phyloP scores from a whole-genome alignment of 169 alveolate genomes.

The Plasmodium coatneyi region DNA sequence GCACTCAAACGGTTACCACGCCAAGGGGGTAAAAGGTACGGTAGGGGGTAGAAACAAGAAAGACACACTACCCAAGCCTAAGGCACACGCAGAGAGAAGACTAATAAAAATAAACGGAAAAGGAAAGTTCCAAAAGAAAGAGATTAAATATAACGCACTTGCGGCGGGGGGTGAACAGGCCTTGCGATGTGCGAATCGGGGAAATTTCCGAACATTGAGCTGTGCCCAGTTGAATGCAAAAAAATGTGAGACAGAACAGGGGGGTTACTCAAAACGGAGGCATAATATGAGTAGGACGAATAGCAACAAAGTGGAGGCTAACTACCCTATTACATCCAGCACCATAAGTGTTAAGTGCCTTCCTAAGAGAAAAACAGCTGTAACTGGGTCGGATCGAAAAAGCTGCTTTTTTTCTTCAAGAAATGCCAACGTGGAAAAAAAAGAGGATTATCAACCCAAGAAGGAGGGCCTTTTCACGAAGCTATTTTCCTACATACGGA shows the following conservation, averaged over 20 bases:
- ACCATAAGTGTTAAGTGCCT: constrained; percentile 1
- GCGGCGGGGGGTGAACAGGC: neutral
- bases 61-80: neutral
- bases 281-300: neutral
- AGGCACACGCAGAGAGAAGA: neutral
- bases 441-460: neutral
- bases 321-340: neutral
- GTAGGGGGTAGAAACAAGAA: neutral
- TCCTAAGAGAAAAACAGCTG: neutral
- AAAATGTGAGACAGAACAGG: neutral
- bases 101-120: neutral
- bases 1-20: neutral
- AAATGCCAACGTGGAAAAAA: neutral
- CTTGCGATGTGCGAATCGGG: neutral
- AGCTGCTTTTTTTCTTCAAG: constrained; percentile 5
- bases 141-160: neutral
- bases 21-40: neutral
- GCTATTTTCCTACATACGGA: constrained; percentile 44
- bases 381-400: neutral
- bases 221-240: neutral
- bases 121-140: neutral
- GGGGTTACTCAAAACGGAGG: neutral
- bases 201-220: neutral
- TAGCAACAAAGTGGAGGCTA: neutral
- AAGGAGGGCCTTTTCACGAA: constrained; percentile 21